These are phyloP conservation scores for Physaria fendleri DNA, from an alignment of 345 rosid genomes.

Conservation along the genomic window DNA sequence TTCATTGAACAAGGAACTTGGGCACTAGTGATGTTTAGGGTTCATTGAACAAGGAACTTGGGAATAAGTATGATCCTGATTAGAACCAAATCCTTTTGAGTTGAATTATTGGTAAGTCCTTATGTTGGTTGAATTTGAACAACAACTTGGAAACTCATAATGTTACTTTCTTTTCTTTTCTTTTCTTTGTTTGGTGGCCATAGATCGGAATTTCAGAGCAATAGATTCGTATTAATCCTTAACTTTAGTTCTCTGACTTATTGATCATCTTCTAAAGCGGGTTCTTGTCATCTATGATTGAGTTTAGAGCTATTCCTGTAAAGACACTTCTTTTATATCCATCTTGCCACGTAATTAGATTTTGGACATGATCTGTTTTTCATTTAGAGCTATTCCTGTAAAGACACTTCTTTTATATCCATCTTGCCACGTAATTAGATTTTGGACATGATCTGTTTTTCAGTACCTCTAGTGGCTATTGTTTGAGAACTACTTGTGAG, in stretches of 20 bases:
- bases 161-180: neutral
- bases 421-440: neutral
- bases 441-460: constrained; percentile 4
- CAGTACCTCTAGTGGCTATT: neutral
- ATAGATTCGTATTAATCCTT: constrained; percentile 13
- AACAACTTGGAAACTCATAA: neutral
- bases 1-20: no score
- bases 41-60: constrained; percentile 11
- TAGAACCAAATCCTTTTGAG: constrained; percentile 21
- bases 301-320: neutral
- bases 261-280: neutral
- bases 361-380: constrained; percentile 8
- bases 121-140: constrained; percentile 11
- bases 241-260: neutral
- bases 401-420: neutral
- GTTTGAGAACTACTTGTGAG: neutral
- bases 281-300: constrained; percentile 1
- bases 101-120: constrained; percentile 15
- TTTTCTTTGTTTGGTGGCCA: neutral
- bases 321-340: neutral
- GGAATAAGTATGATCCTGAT: neutral
- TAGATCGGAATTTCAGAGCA: neutral
- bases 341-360: neutral
- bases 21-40: neutral
- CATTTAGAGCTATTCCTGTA: neutral